Conservation (phyloP, 495 filamentous ascomycete genomes). For the Aspergillus conjunctus region DNA sequence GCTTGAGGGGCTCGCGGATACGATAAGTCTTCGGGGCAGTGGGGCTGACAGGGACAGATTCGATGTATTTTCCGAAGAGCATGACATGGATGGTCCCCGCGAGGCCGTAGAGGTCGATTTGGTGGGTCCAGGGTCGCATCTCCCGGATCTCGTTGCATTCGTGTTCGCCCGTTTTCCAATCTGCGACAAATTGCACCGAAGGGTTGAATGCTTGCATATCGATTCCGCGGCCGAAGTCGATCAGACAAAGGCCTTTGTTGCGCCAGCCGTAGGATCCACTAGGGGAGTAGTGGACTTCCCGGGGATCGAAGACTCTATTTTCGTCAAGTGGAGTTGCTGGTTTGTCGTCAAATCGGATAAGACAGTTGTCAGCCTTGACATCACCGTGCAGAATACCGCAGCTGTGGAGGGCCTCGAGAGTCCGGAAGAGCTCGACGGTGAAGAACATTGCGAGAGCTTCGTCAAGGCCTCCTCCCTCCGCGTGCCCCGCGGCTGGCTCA, state of each 20-base stretch:
- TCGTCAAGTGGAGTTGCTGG: conserved; percentile 33
- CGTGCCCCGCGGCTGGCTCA: conserved; percentile 53
- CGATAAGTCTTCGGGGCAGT: conserved; percentile 58
- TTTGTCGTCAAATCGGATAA: conserved; percentile 73
- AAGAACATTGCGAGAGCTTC: conserved; percentile 94
- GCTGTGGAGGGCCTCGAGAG: conserved; percentile 81
- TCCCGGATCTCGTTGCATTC: conserved; percentile 97
- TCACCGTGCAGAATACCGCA: conserved; percentile 87
- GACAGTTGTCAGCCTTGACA: conserved; percentile 91
- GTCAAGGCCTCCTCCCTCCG: conserved; percentile 73
- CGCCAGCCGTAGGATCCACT: conserved; percentile 78
- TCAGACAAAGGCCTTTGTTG: conserved; percentile 76
- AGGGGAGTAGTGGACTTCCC: conserved; percentile 61
- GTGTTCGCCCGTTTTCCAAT: conserved; percentile 81
- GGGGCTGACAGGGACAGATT: conserved; percentile 63
- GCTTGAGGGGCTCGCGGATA: conserved; percentile 76
- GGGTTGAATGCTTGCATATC: conserved; percentile 84
- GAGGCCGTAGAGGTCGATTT: conserved; percentile 91
- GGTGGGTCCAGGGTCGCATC: conserved; percentile 89
- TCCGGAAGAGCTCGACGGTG: conserved; percentile 85
- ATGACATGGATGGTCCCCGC: conserved; percentile 83
- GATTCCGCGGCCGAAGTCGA: conserved; percentile 94
- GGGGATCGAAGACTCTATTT: conserved; percentile 43
- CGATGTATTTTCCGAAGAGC: conserved; percentile 92
- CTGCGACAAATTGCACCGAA: conserved; percentile 85